Evolutionary conservation across 129 eudicot species (phyloP).

Genomic region (Cynara cardunculus): DNA sequence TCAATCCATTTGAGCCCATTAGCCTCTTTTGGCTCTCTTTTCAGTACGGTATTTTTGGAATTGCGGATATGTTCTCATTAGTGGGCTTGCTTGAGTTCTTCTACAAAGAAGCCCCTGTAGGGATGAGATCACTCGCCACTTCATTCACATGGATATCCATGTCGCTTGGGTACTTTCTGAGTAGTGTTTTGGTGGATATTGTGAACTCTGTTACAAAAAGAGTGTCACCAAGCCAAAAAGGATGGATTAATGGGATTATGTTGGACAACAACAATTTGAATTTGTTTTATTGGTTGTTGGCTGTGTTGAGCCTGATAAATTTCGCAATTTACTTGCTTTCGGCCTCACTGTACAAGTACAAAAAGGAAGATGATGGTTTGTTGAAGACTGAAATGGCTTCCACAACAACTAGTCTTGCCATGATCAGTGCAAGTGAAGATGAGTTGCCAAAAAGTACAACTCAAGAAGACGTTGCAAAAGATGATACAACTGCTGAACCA

Average conservation of each 20-base stretch:
- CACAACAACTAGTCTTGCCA: conserved; percentile 22
- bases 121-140: conserved; percentile 73
- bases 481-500: neutral
- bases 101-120: conserved; percentile 71
- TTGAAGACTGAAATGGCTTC: conserved; percentile 21
- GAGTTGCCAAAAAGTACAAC: neutral
- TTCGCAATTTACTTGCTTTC: conserved; percentile 48
- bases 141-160: conserved; percentile 66
- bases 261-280: conserved; percentile 48
- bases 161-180: conserved; percentile 66
- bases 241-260: conserved; percentile 59
- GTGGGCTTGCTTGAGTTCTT: conserved; percentile 72
- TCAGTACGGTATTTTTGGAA: conserved; percentile 67
- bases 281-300: conserved; percentile 69
- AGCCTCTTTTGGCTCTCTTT: conserved; percentile 70
- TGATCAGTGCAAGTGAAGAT: conserved; percentile 30
- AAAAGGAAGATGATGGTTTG: conserved; percentile 32
- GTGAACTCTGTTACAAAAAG: conserved; percentile 50
- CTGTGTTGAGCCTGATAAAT: conserved; percentile 52
- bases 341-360: conserved; percentile 63
- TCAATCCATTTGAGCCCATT: conserved; percentile 44
- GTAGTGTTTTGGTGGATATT: conserved; percentile 46
- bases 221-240: conserved; percentile 41
- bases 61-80: conserved; percentile 73
- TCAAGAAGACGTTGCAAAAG: conserved; percentile 15